Base-by-base conservation (phyloP, 345 rosid species). In the Gossypium mustelinum region DNA sequence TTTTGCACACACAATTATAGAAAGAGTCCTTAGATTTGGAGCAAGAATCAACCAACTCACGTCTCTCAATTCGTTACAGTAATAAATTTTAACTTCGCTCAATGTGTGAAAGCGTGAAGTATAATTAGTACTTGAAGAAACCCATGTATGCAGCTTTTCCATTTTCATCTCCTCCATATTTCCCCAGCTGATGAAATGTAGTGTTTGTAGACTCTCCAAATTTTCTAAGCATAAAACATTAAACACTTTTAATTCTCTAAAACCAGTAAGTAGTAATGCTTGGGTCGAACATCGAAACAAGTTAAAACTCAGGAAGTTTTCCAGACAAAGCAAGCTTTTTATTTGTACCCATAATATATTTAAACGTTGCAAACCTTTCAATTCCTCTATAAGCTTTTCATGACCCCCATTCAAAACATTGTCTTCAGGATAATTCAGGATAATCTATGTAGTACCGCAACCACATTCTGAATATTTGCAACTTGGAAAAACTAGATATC, bases 21-120 rank as follows among this genome's bases (percentile, higher is more conserved):
- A 8, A 24, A 79, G 72, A 44, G 2, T 0, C 17, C 48, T 67
- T 43, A 82, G 22, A 34, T 64, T 64, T n/a, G 75, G 82, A 16
- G 25, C 70, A 41, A n/a, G 50, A n/a, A 39, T n/a, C 4, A 39
- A 14, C 52, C 25, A n/a, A 18, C 29, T n/a, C 2, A 17, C 14
- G 16, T 58, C 63, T 7, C 57, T 24, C 39, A 58, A 24, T 58
- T 24, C 12, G 34, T 1, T 1, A 11, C 17, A 24, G 1, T 3
- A 4, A 5, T 3, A 16, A 16, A 52, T 6, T 1, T 7, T 3
- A 14, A 52, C 20, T 4, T 14, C 7, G 18, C n/a, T 16, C 55
- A 51, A 9, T 4, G 18, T 16, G 7, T 11, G 56, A 16, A 52
- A 52, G 56, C 56, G 1, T 2, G 16, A 22, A 58, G 6, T 2